Percentiles rank a stretch among this genome's conserved stretches.
These are phyloP conservation scores for Rhodomyrtus psidioides DNA, from an alignment of 441 rosid species.

Conservation along the genomic window DNA sequence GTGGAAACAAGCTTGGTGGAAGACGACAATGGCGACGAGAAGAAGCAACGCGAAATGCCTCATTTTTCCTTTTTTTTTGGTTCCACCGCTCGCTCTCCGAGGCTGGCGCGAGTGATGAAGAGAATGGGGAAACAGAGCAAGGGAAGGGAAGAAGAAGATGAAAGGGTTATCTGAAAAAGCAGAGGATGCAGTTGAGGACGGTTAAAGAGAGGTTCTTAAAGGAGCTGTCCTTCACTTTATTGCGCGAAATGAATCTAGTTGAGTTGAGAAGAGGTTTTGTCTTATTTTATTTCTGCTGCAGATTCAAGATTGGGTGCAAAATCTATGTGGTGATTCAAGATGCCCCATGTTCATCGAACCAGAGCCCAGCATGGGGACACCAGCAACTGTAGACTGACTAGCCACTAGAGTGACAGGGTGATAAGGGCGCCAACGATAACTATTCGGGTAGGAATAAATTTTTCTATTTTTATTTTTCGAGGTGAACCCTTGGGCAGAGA, in stretches of 20 bases:
- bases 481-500: too few species aligned
- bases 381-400: neutral
- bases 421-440: too few species aligned
- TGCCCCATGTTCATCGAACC: neutral
- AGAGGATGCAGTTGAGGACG: neutral
- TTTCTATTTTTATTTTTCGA: too few species aligned
- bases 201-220: neutral
- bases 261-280: neutral
- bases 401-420: neutral
- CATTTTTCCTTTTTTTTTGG: constrained; percentile 20
- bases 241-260: neutral
- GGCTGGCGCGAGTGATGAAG: neutral
- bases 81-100: neutral
- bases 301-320: neutral
- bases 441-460: too few species aligned
- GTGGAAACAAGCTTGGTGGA: constrained; percentile 9
- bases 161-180: neutral
- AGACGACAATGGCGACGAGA: constrained; percentile 16
- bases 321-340: neutral
- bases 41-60: constrained; percentile 19
- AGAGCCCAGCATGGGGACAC: neutral
- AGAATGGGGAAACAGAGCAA: neutral
- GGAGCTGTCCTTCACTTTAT: neutral
- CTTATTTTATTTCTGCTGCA: neutral
- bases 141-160: neutral